Evolutionary conservation across 2,329 filamentous ascomycete genomes (phyloP), one percentile per base, ranked within the genome.

Genomic region (Fusarium mexicanum): DNA sequence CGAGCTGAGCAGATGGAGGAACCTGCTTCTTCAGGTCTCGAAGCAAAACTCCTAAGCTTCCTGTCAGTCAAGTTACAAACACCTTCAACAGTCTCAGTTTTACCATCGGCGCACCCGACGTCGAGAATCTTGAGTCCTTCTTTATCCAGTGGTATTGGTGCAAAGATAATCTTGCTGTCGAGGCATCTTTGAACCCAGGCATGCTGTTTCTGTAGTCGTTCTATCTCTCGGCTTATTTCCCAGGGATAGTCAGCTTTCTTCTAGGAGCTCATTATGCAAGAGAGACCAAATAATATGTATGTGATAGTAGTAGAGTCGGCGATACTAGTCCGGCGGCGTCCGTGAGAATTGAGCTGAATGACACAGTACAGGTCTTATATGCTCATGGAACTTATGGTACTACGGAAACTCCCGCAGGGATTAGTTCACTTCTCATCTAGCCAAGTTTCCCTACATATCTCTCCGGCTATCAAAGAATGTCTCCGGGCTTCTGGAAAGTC

Each of bases 81-180:
- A 13, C 5, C 8, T 18, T 13, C 1, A 2, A 6, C 16, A 29
- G 4, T 10, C 1, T 1, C 13, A 11, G 3, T 33, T 38, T 31
- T 16, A 66, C 61, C 70, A 22, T 73, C 61, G 18, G 71, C 71
- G 29, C 70, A 73, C 16, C 71, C 71, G 5, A 71, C 65, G 7
- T 73, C 70, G 0, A 71, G 53, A 16, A 73, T 18, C 14, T 8
- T 67, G 11, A 73, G 18, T 6, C 44, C 57, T 22, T 59, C 24
- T 43, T 57, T 62, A 8, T 63, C 24, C 3, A 57, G 18, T 9
- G 40, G 37, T 12, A 73, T 17, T 1, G 58, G 70, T 3, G 61
- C 66, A 20, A 73, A 73, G 18, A 53, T 12, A n/a, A 73, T 50
- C 22, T 67, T 62, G 26, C 33, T 20, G 4, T 60, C 31, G 4